Percentiles rank a stretch among this genome's conserved stretches.
Conservation (phyloP, 164 flowering plant species). For the Vitis labrusca region DNA sequence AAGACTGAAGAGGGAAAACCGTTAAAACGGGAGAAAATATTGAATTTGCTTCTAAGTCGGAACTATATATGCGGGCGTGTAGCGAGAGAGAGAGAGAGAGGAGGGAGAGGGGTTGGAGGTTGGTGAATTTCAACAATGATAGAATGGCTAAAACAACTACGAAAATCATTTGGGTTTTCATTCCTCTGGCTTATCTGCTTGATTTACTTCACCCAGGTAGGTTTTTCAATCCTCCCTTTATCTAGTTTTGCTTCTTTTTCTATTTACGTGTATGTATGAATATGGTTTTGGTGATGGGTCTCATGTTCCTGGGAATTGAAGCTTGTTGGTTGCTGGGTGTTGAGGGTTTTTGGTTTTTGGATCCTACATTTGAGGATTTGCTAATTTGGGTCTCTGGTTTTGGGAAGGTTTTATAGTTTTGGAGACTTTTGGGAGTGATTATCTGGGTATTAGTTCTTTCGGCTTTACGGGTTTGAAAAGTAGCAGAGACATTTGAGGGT, state of each 20-base stretch:
- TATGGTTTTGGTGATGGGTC: neutral
- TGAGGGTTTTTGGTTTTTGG: neutral
- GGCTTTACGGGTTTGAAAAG: neutral
- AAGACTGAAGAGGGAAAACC: neutral
- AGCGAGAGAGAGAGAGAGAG: neutral
- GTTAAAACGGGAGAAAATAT: neutral
- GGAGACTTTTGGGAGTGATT: no score
- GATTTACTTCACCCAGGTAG: slow-evolving; percentile 90
- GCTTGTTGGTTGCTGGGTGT: neutral
- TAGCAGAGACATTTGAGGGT: neutral
- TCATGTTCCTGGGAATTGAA: neutral
- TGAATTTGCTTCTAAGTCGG: no score
- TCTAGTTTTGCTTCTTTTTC: neutral
- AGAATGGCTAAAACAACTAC: slow-evolving; percentile 52
- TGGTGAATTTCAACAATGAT: slow-evolving; percentile 40
- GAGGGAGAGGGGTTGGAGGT: no score
- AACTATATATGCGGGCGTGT: no score
- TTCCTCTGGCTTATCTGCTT: slow-evolving; percentile 82
- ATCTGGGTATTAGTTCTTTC: no score
- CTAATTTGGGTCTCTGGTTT: neutral
- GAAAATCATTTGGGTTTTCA: slow-evolving; percentile 57
- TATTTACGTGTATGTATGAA: neutral
- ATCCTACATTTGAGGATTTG: neutral
- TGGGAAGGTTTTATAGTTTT: neutral
- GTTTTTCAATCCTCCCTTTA: neutral